These are phyloP conservation scores for Discostella stelligera DNA, from an alignment of 352 stramenopile species.

Conservation along the genomic window DNA sequence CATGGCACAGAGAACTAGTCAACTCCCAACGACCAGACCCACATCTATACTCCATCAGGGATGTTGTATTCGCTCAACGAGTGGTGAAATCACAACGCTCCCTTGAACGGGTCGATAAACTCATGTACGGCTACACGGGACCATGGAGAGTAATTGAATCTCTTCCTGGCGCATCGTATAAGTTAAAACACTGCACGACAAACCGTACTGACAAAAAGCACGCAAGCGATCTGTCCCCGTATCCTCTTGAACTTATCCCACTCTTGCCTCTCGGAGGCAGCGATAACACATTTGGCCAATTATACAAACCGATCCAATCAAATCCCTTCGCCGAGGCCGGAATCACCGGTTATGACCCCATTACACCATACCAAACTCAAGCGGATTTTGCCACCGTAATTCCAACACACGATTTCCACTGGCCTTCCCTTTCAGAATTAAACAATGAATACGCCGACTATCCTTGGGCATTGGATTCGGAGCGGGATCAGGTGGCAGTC, in stretches of 20 bases:
- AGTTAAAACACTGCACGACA: slow-evolving; percentile 4
- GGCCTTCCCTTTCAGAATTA: background rate
- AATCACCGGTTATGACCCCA: slow-evolving; percentile 2
- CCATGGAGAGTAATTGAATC: slow-evolving; percentile 4
- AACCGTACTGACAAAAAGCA: slow-evolving; percentile 6
- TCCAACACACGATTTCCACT: background rate
- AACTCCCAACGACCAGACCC: background rate
- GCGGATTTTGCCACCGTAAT: background rate
- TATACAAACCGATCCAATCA: slow-evolving; percentile 4
- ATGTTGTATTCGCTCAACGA: background rate
- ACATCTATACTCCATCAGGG: background rate
- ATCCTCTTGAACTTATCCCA: slow-evolving; percentile 7
- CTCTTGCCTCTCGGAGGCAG: slow-evolving; percentile 1
- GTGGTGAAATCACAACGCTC: background rate
- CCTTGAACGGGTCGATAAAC: slow-evolving; percentile 7
- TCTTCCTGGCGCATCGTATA: slow-evolving; percentile 11
- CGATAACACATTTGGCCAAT: slow-evolving; percentile 7
- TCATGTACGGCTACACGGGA: slow-evolving; percentile 11
- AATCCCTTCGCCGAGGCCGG: background rate
- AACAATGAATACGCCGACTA: background rate
- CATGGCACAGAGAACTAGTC: background rate
- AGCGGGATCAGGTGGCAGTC: background rate
- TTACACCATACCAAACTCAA: background rate
- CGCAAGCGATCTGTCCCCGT: slow-evolving; percentile 4
- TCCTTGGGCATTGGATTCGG: background rate